Base-by-base conservation (phyloP, 371 early-diverging fungal genomes). In the Modicella reniformis region DNA sequence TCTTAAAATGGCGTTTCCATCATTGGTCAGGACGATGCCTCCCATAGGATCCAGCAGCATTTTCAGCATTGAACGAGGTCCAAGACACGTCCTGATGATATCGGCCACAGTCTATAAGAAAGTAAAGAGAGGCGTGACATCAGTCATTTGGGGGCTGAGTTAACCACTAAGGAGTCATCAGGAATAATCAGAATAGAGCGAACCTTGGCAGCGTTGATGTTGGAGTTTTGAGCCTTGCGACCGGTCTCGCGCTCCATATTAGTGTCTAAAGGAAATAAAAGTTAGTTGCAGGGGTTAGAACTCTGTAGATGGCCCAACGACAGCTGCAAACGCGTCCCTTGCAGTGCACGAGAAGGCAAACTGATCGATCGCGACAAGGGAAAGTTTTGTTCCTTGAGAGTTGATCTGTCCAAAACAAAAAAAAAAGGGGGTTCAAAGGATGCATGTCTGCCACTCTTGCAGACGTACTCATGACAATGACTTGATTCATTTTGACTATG, bases 41-140 rank as follows among this genome's bases (percentile, higher is more conserved):
- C 99, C 99, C 96, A 99, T 99, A 53, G 99, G 98, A 83, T 99
- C 99, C 70, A 99, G 85, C 67, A 99, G 87, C 99, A 99, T 99
- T 87, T 99, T 99, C 65, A 99, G 91, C 99, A 99, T 99, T 29
- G 99, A 95, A 57, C 96, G 92, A 28, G 99, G 99, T 41, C 99
- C 99, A 49, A 99, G 91, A 85, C 99, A 99, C 41, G 99, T 99
- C 75, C 97, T 96, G 79, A 99, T 96, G 74, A 99, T 94, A 83
- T 98, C 98, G 32, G 98, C 92, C 40, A 99, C 95, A 29, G 97
- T 96, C 94, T 95, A 82, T 15, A 21, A n/a, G 37, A 13, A 15
- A 55, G 32, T 34, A 19, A 48, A 33, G 17, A 44, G 44, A 44
- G 37, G 37, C 12, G 12, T 5, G 8, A 37, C 19, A 3, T 17